Evolutionary conservation across 164 flowering plant species (phyloP).

Genomic region (Macadamia integrifolia): DNA sequence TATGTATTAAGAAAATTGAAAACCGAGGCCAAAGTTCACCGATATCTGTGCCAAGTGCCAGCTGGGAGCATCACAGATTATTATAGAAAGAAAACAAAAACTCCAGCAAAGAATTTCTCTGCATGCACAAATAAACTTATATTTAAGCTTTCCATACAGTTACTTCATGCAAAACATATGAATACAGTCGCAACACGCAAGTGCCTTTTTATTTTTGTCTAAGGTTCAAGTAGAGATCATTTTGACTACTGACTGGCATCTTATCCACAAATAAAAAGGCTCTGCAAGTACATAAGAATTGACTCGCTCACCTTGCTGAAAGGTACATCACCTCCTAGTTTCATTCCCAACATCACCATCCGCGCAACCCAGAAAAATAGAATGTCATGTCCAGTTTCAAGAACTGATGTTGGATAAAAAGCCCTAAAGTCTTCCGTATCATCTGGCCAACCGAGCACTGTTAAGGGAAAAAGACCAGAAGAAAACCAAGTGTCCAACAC

Average conservation of each 20-base stretch:
- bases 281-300: not conserved
- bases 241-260: too few species aligned
- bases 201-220: too few species aligned
- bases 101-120: not conserved
- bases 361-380: conserved; percentile 97
- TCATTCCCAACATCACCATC: conserved; percentile 92
- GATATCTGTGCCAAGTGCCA: not conserved
- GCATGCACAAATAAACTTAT: not conserved
- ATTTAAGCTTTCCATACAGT: too few species aligned
- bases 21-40: not conserved
- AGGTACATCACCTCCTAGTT: conserved; percentile 92
- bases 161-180: too few species aligned
- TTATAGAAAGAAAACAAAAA: not conserved
- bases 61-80: not conserved
- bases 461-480: conserved; percentile 86
- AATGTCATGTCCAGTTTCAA: conserved; percentile 98
- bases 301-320: conserved; percentile 59
- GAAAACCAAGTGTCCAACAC: conserved; percentile 96
- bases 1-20: too few species aligned
- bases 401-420: conserved; percentile 91
- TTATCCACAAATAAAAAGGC: not conserved
- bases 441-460: conserved; percentile 97
- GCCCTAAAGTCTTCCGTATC: conserved; percentile 68
- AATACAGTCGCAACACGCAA: too few species aligned
- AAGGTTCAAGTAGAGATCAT: too few species aligned